phyloP scores from a whole-genome alignment of 768 basidiomycete species.

The Pisolithus sp. region DNA sequence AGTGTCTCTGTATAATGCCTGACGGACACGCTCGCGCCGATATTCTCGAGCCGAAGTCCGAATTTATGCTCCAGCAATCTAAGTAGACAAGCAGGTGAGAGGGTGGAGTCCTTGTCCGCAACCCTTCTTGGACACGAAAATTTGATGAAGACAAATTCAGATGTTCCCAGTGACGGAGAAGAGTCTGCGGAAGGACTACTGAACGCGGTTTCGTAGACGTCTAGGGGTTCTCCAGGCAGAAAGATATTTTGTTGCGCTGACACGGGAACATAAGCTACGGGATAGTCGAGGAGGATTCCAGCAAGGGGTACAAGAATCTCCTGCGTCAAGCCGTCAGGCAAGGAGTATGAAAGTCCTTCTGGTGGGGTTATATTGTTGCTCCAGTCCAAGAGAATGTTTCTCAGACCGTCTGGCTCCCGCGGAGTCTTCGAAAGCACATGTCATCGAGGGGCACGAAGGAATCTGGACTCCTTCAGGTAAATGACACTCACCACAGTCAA shows the following conservation, averaged over 20 bases:
- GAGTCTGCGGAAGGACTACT: not conserved
- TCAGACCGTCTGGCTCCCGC: conserved; percentile 8
- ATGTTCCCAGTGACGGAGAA: not conserved
- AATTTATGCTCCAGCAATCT: conserved; percentile 31
- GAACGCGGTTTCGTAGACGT: conserved; percentile 39
- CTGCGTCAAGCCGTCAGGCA: conserved; percentile 23
- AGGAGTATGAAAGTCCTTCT: conserved; percentile 18
- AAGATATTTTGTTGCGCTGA: conserved; percentile 31
- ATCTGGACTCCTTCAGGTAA: not conserved
- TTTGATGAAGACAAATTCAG: conserved; percentile 39
- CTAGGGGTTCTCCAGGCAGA: conserved; percentile 41
- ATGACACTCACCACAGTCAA: conserved; percentile 18
- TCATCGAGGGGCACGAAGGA: not conserved
- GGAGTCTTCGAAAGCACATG: conserved; percentile 9
- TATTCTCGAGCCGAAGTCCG: conserved; percentile 19
- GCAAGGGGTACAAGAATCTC: conserved; percentile 44
- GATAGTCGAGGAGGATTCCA: conserved; percentile 56
- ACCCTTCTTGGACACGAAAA: conserved; percentile 50
- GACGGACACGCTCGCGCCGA: conserved; percentile 19
- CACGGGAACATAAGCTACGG: conserved; percentile 48
- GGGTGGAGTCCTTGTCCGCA: conserved; percentile 3
- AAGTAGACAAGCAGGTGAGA: conserved; percentile 21
- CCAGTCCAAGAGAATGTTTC: conserved; percentile 10
- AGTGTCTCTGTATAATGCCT: conserved; percentile 31
- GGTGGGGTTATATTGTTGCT: conserved; percentile 3